Evolutionary conservation across 768 basidiomycete genomes (phyloP), one percentile per base, ranked within the genome.

Genomic region (Termitomyces sp.): DNA sequence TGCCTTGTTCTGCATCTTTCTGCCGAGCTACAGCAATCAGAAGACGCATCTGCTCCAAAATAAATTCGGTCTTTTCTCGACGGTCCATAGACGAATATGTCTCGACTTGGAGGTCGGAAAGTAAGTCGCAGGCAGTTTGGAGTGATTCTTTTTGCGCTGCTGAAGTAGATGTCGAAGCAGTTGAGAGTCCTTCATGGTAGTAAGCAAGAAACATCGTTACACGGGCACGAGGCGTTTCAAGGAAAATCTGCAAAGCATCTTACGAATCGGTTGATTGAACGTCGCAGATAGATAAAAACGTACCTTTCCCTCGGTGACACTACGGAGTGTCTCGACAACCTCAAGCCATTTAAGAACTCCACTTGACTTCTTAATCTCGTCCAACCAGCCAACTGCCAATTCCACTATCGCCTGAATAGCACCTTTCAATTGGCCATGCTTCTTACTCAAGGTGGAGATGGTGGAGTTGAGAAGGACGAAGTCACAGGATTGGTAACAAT

Each of bases 21-120:
- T 83, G 71, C 53, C 83, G 79, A 27, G 92, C 92, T 36, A 93
- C 83, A 42, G 83, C 78, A 51, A 91, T 84, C 65, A 95, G 77
- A 51, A 98, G 71, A 57, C 97, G 81, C 94, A 99, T 98, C 72
- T 98, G 97, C 72, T 98, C 96, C 44, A 98, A 75, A 63, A 99
- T 91, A 67, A 99, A 98, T 69, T 98, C 94, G 4, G 94, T 97
- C 80, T 99, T 99, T 72, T 99, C 97, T 67, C 90, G 77, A 59
- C 94, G 86, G 62, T 98, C 93, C 97, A 99, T 98, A 6, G 92
- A 94, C 14, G 95, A 98, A 70, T 98, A 99, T 1, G 97, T 98
- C 74, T 99, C 97, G 39, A 99, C 95, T 75, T 98, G 95, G 2
- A 99, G 84, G 58, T 99, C 97, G 24, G 88, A 88, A 59, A 98